Percentiles rank a stretch among this genome's conserved stretches.
These are phyloP conservation scores for Papiliotrema flavescens DNA, from an alignment of 1,284 basidiomycete genomes.

Conservation along the genomic window DNA sequence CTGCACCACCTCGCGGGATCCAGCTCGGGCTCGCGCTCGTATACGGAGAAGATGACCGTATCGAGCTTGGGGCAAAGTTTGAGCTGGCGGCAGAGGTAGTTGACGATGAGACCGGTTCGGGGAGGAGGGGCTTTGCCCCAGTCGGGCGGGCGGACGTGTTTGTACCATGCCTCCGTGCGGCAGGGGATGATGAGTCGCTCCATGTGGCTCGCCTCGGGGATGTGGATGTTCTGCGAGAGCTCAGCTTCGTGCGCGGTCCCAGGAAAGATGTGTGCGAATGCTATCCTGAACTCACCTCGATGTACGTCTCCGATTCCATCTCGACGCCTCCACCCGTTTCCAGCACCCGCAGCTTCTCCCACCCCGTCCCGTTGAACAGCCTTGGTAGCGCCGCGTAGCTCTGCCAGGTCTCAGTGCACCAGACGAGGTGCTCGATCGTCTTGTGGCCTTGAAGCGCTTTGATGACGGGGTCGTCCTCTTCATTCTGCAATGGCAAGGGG, in stretches of 20 bases:
- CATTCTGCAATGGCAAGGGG: too few relatives aligned
- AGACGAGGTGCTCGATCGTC: not conserved
- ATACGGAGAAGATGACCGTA: not conserved
- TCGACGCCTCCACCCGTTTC: not conserved
- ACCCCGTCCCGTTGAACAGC: conserved; percentile 2
- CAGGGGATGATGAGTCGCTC: not conserved
- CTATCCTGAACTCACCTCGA: not conserved
- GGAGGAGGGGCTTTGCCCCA: conserved; percentile 4
- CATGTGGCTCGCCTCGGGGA: not conserved
- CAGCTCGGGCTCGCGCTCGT: not conserved
- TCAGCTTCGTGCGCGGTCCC: not conserved
- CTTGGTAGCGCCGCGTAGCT: not conserved
- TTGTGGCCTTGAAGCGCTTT: not conserved
- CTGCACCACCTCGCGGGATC: conserved; percentile 9
- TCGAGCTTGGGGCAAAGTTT: not conserved
- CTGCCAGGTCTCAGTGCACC: not conserved
- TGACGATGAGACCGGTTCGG: not conserved
- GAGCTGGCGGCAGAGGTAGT: not conserved
- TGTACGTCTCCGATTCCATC: conserved; percentile 1
- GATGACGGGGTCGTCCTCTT: not conserved
- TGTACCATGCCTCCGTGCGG: not conserved
- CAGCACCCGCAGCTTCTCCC: not conserved
- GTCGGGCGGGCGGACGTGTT: not conserved
- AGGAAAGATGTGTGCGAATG: not conserved
- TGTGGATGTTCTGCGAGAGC: not conserved